Conservation (phyloP, 768 basidiomycete genomes). For the Termitomyces sp. region DNA sequence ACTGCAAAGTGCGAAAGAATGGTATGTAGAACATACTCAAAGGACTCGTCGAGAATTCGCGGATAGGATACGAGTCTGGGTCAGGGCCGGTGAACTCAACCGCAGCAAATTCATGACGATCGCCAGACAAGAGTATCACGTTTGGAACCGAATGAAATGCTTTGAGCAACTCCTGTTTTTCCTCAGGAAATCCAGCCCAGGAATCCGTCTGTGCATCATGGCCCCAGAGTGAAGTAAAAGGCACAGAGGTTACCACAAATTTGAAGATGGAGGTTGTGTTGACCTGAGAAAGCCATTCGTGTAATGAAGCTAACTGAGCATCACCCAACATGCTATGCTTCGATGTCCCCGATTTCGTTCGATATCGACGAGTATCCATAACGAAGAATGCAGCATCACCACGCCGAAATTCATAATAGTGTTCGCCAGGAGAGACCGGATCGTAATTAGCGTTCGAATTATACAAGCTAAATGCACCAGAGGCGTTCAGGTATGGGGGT, state of each 20-base stretch:
- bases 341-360: conserved; percentile 7
- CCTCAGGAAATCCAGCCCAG: conserved; percentile 62
- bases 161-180: conserved; percentile 55
- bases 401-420: conserved; percentile 61
- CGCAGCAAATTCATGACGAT: conserved; percentile 77
- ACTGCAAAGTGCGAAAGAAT: conserved; percentile 48
- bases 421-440: conserved; percentile 34
- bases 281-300: conserved; percentile 63
- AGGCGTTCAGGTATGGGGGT: conserved; percentile 56
- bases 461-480: conserved; percentile 57
- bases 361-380: conserved; percentile 39
- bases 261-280: conserved; percentile 75
- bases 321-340: conserved; percentile 68
- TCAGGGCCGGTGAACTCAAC: conserved; percentile 51
- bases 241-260: conserved; percentile 72
- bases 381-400: conserved; percentile 76
- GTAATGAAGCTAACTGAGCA: conserved; percentile 54
- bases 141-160: conserved; percentile 67
- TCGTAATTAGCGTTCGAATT: conserved; percentile 65
- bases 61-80: conserved; percentile 35
- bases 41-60: conserved; percentile 70
- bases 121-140: conserved; percentile 66
- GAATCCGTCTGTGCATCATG: conserved; percentile 61
- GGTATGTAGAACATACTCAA: conserved; percentile 70
- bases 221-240: conserved; percentile 71